Evolutionary conservation across 139 green algal genomes (phyloP).

Genomic region (Marvania coccoides): DNA sequence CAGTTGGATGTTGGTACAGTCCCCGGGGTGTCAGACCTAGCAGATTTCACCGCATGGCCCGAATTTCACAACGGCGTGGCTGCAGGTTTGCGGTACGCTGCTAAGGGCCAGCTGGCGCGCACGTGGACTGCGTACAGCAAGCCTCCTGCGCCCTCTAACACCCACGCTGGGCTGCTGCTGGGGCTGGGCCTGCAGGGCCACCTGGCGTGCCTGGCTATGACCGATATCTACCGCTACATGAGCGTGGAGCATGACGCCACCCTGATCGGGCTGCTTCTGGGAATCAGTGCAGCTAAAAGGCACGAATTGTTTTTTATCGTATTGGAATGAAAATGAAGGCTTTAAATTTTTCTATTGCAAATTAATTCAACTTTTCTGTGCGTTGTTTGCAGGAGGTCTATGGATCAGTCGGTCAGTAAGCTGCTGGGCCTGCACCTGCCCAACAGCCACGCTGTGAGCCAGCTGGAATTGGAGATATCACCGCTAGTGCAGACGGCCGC

Average conservation of each 20-base stretch:
- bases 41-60: slow-evolving; percentile 79
- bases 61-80: slow-evolving; percentile 97
- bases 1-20: slow-evolving; percentile 64
- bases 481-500: slow-evolving; percentile 77
- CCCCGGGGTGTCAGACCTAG: slow-evolving; percentile 45
- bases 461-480: slow-evolving; percentile 90
- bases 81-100: slow-evolving; percentile 57
- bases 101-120: slow-evolving; percentile 44
- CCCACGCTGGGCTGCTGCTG: slow-evolving; percentile 82
- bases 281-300: slow-evolving; percentile 55
- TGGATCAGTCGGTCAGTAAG: slow-evolving; percentile 63
- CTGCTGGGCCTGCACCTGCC: slow-evolving; percentile 95
- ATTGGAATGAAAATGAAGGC: background rate
- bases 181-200: slow-evolving; percentile 73
- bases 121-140: slow-evolving; percentile 79
- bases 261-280: slow-evolving; percentile 79
- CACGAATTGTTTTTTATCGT: background rate
- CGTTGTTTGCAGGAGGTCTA: slow-evolving; percentile 21
- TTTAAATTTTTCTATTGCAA: background rate
- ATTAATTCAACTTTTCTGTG: background rate
- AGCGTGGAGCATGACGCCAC: slow-evolving; percentile 71
- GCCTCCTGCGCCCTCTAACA: slow-evolving; percentile 61
- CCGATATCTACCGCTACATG: slow-evolving; percentile 61
- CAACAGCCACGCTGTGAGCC: slow-evolving; percentile 26
- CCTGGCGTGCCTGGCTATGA: slow-evolving; percentile 32